A percentile compares a stretch with the other conserved stretches of the same genome.
phyloP scores from a whole-genome alignment of 306 rosid species.

The Arachis hypogaea region DNA sequence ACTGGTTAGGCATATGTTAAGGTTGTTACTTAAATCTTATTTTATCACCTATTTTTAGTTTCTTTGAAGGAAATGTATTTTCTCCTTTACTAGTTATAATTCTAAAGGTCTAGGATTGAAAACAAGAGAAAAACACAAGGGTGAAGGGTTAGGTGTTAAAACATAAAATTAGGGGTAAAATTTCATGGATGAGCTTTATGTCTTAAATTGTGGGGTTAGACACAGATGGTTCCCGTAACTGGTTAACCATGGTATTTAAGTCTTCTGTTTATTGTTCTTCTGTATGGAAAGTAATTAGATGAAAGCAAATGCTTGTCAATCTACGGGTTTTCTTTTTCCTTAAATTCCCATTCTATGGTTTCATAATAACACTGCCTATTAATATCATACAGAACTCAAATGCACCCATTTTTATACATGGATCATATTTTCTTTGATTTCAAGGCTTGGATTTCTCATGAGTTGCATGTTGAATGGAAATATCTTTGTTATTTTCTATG shows the following conservation, averaged over 20 bases:
- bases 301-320: conserved; percentile 1
- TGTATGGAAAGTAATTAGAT: conserved; percentile 13
- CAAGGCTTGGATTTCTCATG: conserved; percentile 32
- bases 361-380: not conserved
- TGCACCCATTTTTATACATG: not conserved
- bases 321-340: conserved; percentile 5
- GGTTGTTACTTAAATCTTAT: conserved; percentile 46
- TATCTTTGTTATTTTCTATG: conserved; percentile 2
- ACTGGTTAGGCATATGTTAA: conserved; percentile 61
- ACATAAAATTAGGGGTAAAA: not conserved
- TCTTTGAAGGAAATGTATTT: conserved; percentile 7
- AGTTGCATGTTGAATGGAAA: conserved; percentile 27
- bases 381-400: conserved; percentile 7
- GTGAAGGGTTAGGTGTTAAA: not conserved
- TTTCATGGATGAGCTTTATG: not conserved
- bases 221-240: not conserved
- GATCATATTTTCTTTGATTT: conserved; percentile 29
- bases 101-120: conserved; percentile 4
- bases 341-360: not conserved
- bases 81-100: conserved; percentile 23
- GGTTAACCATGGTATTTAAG: not conserved
- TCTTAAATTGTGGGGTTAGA: conserved; percentile 29
- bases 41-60: conserved; percentile 14
- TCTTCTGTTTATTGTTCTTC: conserved; percentile 7
- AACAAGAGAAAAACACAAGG: conserved; percentile 7